Evolutionary conservation across 805 yeast species (phyloP).

Genomic region (Suhomyces sp.): DNA sequence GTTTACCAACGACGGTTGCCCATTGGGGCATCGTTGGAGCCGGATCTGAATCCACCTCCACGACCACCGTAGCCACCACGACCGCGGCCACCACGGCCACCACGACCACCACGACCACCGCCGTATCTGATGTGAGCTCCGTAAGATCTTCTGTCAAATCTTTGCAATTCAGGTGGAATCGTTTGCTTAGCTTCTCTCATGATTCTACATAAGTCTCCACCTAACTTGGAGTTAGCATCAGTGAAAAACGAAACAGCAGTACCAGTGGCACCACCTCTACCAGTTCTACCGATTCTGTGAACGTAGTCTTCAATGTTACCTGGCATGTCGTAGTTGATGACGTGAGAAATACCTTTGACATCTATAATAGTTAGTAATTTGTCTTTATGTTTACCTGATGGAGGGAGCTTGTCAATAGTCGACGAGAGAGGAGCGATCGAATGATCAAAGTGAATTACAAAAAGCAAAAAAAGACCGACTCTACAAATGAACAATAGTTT

Average conservation of each 20-base stretch:
- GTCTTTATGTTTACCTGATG: neutral
- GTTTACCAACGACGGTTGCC: constrained; percentile 40
- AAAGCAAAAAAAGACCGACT: neutral
- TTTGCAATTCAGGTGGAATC: constrained; percentile 74
- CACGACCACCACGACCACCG: constrained; percentile 55
- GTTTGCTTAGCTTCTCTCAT: constrained; percentile 94
- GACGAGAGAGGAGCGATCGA: neutral
- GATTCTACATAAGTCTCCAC: constrained; percentile 84
- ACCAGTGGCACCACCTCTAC: constrained; percentile 97
- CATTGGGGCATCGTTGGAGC: constrained; percentile 49
- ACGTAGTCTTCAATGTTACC: constrained; percentile 97
- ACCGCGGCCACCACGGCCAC: constrained; percentile 52
- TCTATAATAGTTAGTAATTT: constrained; percentile 52
- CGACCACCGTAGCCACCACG: constrained; percentile 45
- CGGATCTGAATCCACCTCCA: constrained; percentile 43
- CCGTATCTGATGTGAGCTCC: constrained; percentile 55
- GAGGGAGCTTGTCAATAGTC: neutral
- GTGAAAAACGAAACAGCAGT: constrained; percentile 95
- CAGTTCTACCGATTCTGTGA: constrained; percentile 98
- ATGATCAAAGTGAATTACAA: neutral
- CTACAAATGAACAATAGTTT: constrained; percentile 1
- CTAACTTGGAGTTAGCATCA: constrained; percentile 79
- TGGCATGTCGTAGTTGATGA: constrained; percentile 96
- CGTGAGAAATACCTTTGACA: constrained; percentile 94
- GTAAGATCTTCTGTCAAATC: constrained; percentile 62